phyloP scores from a whole-genome alignment of 768 basidiomycete genomes.

The Leucocoprinus leucothites region DNA sequence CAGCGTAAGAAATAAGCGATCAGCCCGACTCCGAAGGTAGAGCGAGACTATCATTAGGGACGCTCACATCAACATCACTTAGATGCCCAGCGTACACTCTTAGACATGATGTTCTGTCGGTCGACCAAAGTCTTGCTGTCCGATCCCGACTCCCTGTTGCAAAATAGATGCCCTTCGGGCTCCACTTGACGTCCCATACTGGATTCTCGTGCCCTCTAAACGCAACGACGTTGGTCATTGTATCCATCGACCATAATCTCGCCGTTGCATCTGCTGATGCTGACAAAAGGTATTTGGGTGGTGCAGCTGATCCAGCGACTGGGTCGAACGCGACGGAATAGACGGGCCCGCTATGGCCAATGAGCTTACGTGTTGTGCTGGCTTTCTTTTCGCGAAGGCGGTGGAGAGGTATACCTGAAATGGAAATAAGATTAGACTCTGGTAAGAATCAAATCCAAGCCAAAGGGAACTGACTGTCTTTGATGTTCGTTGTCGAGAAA shows the following conservation, averaged over 20 bases:
- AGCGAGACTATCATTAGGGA: neutral
- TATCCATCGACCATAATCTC: constrained; percentile 94
- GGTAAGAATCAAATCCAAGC: neutral
- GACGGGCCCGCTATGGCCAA: constrained; percentile 96
- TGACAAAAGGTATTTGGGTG: constrained; percentile 87
- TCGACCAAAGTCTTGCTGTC: constrained; percentile 95
- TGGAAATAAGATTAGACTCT: neutral
- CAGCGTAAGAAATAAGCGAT: constrained; percentile 3
- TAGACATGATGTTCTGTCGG: constrained; percentile 82
- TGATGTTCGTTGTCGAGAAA: constrained; percentile 60
- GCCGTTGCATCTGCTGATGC: constrained; percentile 89
- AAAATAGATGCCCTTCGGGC: constrained; percentile 97
- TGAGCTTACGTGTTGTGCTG: constrained; percentile 85
- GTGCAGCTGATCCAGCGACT: constrained; percentile 75
- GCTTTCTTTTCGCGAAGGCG: constrained; percentile 81
- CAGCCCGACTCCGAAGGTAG: neutral
- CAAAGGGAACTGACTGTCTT: constrained; percentile 55
- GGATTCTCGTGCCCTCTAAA: constrained; percentile 97
- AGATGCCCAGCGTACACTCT: constrained; percentile 95
- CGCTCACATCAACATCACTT: constrained; percentile 92
- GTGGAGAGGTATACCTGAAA: constrained; percentile 52
- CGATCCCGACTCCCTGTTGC: constrained; percentile 92
- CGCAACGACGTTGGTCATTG: constrained; percentile 88
- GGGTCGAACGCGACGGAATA: constrained; percentile 96
- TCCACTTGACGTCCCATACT: constrained; percentile 99